Percentiles rank a stretch among this genome's conserved stretches.
These are phyloP conservation scores for Rhypophila decipiens DNA, from an alignment of 495 filamentous ascomycete genomes.

Conservation along the genomic window DNA sequence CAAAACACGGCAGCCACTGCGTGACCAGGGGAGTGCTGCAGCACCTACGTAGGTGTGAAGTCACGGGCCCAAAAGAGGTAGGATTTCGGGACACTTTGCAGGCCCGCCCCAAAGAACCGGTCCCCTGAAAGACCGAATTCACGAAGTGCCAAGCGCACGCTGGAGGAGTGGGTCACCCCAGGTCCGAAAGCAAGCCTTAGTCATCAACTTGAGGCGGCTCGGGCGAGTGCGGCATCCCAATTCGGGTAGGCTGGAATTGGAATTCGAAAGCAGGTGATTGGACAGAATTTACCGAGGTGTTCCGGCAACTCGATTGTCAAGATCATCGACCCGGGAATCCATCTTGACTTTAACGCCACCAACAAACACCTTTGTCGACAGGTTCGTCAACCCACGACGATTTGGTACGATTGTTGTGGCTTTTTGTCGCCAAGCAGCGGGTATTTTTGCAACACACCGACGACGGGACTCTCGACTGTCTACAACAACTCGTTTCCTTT, in stretches of 20 bases:
- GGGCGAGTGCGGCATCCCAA: not conserved
- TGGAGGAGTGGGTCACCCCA: too few species aligned
- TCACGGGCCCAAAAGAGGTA: too few species aligned
- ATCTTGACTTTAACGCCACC: slow-evolving; percentile 17
- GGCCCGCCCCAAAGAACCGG: too few species aligned
- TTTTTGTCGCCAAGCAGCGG: not conserved
- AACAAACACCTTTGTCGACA: slow-evolving; percentile 12
- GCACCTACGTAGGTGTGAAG: not conserved
- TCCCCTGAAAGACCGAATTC: too few species aligned
- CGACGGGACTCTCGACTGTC: not conserved
- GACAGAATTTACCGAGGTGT: slow-evolving; percentile 20
- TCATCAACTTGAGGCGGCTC: not conserved
- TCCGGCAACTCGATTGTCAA: slow-evolving; percentile 18
- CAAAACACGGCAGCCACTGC: too few species aligned
- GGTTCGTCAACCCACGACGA: slow-evolving; percentile 2
- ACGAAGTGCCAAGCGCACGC: too few species aligned
- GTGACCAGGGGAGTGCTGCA: too few species aligned
- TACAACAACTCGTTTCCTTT: not conserved
- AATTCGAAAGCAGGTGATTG: slow-evolving; percentile 17
- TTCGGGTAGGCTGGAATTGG: slow-evolving; percentile 5
- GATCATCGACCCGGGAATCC: slow-evolving; percentile 13
- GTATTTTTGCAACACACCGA: slow-evolving; percentile 3
- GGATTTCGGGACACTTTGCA: too few species aligned
- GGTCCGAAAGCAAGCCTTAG: not conserved
- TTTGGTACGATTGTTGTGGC: not conserved